Conservation (phyloP, 2,329 filamentous ascomycete species). For the Paraphoma chrysanthemicola region DNA sequence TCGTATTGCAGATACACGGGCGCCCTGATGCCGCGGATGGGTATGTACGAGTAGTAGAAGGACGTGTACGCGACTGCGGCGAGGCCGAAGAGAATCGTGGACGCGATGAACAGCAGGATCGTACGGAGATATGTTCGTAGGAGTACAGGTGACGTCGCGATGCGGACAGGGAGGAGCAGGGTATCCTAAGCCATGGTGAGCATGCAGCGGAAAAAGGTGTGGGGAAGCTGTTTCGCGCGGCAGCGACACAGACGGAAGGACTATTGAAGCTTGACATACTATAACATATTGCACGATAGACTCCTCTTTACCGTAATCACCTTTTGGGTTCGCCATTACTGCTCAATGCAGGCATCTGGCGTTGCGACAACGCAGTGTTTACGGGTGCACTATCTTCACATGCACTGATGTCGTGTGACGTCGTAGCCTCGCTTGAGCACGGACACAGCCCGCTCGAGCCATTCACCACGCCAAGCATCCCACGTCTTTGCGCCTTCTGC, state of each 20-base stretch:
- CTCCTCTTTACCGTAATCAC: conserved; percentile 18
- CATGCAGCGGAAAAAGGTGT: neutral
- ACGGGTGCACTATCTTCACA: conserved; percentile 28
- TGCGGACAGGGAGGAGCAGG: conserved; percentile 60
- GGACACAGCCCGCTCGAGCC: conserved; percentile 9
- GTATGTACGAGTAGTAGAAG: conserved; percentile 74
- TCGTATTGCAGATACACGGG: conserved; percentile 72
- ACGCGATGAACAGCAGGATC: conserved; percentile 60
- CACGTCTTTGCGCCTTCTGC: conserved; percentile 11
- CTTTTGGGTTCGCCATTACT: conserved; percentile 32
- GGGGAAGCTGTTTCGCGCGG: neutral
- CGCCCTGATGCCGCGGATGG: conserved; percentile 67
- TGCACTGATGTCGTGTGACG: conserved; percentile 34
- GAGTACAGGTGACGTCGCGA: conserved; percentile 67
- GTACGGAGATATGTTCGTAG: conserved; percentile 69
- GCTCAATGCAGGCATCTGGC: conserved; percentile 1
- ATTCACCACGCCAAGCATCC: conserved; percentile 31
- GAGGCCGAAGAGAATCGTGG: conserved; percentile 62
- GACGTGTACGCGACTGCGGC: conserved; percentile 68
- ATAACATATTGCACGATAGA: conserved; percentile 25
- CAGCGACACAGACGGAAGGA: neutral
- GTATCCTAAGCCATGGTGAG: conserved; percentile 52
- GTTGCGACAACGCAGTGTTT: conserved; percentile 10
- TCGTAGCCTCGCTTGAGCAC: conserved; percentile 30
- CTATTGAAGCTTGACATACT: conserved; percentile 18